Base-by-base conservation (phyloP, 345 rosid species). In the Cardamine resedifolia region DNA sequence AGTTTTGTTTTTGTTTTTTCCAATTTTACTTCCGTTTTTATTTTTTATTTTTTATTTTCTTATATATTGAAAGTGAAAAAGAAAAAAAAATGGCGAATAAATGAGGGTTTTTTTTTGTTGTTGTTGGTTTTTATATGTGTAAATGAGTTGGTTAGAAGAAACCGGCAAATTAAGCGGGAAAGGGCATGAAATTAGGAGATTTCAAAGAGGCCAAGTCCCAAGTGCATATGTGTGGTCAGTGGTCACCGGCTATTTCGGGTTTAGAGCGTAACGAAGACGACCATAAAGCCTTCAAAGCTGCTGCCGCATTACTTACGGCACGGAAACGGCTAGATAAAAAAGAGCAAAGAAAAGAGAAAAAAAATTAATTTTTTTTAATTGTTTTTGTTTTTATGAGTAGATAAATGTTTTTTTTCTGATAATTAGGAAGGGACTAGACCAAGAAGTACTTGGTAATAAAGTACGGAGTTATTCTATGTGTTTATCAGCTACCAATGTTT, bases 81-180 rank as follows among this genome's bases (percentile, higher is more conserved):
- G 11, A 23, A n/a, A 11, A 5, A 16, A 23, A 55, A 65, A 55
- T 51, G 24, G 44, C 45, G 72, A 56, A 53, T 15, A 27, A 12
- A 31, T 41, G 62, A 55, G 58, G 51, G 0, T 50, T 66, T 58
- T 48, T 73, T 21, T n/a, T 39, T 34, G 20, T 21, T 27, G 33
- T 45, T 10, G 20, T 71, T 66, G 60, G 47, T 66, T 72, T 72
- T 61, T 34, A 81, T 78, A 78, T 70, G 64, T 66, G 21, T 14
- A 71, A 64, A 51, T 27, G 69, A 58, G 69, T 58, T 38, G 2
- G 73, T 72, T 77, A 60, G 73, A 15, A 7, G 62, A 56, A 71
- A 73, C 75, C 33, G 78, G 86, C 86, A 85, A 70, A 50, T 66
- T 81, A 78, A 78, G 89, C 86, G 94, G 87, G 90, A 83, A 88